Evolutionary conservation across 2,329 filamentous ascomycete genomes (phyloP).

Genomic region (Neonectria coccinea): DNA sequence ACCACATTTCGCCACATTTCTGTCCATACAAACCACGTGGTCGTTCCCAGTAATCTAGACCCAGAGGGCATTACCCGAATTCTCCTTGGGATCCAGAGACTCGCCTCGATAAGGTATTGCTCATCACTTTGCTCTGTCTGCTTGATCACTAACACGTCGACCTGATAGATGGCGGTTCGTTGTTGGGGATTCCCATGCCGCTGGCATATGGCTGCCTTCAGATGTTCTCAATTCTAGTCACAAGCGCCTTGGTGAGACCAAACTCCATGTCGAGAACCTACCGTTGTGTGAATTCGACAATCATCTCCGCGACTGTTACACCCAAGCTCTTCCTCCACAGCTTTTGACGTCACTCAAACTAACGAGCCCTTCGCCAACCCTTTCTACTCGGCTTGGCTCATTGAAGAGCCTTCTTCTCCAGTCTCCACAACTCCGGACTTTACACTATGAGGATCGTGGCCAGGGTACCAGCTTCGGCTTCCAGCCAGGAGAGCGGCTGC

Average conservation of each 20-base stretch:
- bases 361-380: conserved; percentile 53
- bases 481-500: conserved; percentile 53
- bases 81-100: conserved; percentile 50
- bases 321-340: conserved; percentile 54
- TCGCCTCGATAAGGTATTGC: conserved; percentile 56
- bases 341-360: conserved; percentile 56
- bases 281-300: conserved; percentile 54
- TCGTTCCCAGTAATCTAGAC: conserved; percentile 55
- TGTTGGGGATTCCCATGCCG: conserved; percentile 41
- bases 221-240: conserved; percentile 52
- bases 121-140: not conserved
- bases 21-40: conserved; percentile 55
- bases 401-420: conserved; percentile 58
- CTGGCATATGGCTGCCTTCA: conserved; percentile 52
- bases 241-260: conserved; percentile 45
- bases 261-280: conserved; percentile 56
- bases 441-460: conserved; percentile 59
- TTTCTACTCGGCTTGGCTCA: conserved; percentile 55
- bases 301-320: conserved; percentile 51
- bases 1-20: conserved; percentile 52
- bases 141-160: conserved; percentile 27
- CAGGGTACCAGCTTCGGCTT: conserved; percentile 61
- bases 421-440: conserved; percentile 50
- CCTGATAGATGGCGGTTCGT: conserved; percentile 55
- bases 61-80: conserved; percentile 51